These are phyloP conservation scores for Dioszegia hungarica DNA, from an alignment of 768 basidiomycete species.

Conservation along the genomic window DNA sequence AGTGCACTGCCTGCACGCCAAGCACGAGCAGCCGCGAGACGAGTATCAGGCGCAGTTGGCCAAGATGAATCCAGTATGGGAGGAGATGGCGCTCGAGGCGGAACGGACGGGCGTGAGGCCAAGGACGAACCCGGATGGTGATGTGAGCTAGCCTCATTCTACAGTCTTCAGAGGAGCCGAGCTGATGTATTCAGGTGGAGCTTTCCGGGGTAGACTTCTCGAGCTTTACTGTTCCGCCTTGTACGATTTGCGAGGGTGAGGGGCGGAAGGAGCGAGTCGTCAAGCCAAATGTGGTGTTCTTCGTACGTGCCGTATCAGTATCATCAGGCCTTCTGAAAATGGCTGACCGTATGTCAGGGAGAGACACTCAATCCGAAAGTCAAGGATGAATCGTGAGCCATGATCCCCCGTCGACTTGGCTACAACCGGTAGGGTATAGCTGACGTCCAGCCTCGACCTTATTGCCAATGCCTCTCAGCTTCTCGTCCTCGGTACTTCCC, in stretches of 20 bases:
- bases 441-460: background rate
- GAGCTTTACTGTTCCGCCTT: conserved; percentile 74
- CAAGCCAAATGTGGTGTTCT: conserved; percentile 80
- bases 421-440: background rate
- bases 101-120: conserved; percentile 49
- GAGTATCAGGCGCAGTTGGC: conserved; percentile 72
- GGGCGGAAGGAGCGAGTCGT: conserved; percentile 60
- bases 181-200: conserved; percentile 77
- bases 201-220: conserved; percentile 71
- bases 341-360: conserved; percentile 50
- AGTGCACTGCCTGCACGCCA: conserved; percentile 66
- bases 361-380: conserved; percentile 69
- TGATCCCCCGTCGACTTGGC: background rate
- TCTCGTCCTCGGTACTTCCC: conserved; percentile 78
- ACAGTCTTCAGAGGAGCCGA: too few species aligned
- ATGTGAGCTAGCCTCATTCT: background rate
- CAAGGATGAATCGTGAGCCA: conserved; percentile 71
- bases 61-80: conserved; percentile 72
- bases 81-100: conserved; percentile 57
- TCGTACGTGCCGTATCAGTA: conserved; percentile 52
- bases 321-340: too few species aligned
- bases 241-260: conserved; percentile 62
- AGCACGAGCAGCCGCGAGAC: conserved; percentile 64
- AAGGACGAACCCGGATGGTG: conserved; percentile 4
- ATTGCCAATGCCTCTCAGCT: conserved; percentile 56